Percentiles rank a stretch among this genome's conserved stretches.
phyloP scores from a whole-genome alignment of 2,329 filamentous ascomycete species.

The Cucurbitaria berberidis region DNA sequence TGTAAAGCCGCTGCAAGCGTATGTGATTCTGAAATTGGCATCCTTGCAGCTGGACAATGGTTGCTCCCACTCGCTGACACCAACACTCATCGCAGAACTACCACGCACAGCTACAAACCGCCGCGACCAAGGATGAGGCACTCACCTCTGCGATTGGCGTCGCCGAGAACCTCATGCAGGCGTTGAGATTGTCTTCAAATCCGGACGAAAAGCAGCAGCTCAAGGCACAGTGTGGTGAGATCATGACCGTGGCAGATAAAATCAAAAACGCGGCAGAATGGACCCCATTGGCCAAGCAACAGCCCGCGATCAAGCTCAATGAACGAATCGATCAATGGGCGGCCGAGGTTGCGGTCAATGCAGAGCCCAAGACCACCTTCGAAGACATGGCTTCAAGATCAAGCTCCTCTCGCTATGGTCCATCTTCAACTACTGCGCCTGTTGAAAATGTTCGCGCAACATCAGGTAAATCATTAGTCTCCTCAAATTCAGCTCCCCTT shows the following conservation, averaged over 20 bases:
- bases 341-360: slow-evolving; percentile 22
- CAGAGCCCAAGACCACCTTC: background rate
- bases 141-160: slow-evolving; percentile 77
- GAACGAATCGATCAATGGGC: slow-evolving; percentile 32
- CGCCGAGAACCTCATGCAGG: slow-evolving; percentile 82
- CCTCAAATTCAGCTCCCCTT: slow-evolving; percentile 5
- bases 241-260: slow-evolving; percentile 74
- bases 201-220: slow-evolving; percentile 70
- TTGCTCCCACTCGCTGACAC: slow-evolving; percentile 7
- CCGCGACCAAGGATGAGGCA: slow-evolving; percentile 66
- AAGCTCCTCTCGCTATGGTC: slow-evolving; percentile 8
- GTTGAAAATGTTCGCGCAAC: slow-evolving; percentile 1
- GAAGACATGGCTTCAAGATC: slow-evolving; percentile 11
- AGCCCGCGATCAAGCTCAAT: slow-evolving; percentile 10
- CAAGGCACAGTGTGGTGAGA: slow-evolving; percentile 69
- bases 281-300: slow-evolving; percentile 21
- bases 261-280: slow-evolving; percentile 64
- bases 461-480: slow-evolving; percentile 27
- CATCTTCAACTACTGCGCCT: slow-evolving; percentile 13
- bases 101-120: slow-evolving; percentile 55
- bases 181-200: slow-evolving; percentile 66
- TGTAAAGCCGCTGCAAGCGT: slow-evolving; percentile 43
- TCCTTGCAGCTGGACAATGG: slow-evolving; percentile 1
- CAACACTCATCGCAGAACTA: slow-evolving; percentile 31
- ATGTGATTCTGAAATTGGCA: slow-evolving; percentile 33